Conservation (phyloP, 768 basidiomycete genomes). For the Russula virescens region DNA sequence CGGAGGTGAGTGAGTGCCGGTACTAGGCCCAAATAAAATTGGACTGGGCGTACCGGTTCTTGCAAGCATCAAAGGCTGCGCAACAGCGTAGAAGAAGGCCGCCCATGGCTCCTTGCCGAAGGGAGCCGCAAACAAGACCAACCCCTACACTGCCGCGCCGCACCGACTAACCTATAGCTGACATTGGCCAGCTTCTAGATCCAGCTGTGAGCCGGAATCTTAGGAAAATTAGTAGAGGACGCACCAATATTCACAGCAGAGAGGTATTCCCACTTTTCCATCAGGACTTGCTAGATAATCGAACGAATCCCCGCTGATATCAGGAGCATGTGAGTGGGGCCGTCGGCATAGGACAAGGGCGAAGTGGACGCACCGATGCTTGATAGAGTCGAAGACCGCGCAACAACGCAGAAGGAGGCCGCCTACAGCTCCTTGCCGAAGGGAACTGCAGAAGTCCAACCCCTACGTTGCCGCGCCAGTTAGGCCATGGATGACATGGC, state of each 20-base stretch:
- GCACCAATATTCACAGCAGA: too few relatives aligned
- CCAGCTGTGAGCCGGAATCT: too few relatives aligned
- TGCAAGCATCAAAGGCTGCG: too few relatives aligned
- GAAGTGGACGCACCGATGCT: neutral
- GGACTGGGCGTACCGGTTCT: neutral
- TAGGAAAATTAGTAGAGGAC: too few relatives aligned
- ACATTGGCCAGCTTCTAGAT: too few relatives aligned
- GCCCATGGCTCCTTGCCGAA: too few relatives aligned
- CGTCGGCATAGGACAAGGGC: neutral
- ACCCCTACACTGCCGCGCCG: too few relatives aligned
- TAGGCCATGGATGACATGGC: neutral
- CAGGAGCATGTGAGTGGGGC: neutral
- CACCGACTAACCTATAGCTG: too few relatives aligned
- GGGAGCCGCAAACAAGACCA: too few relatives aligned
- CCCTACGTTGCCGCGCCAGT: conserved; percentile 2
- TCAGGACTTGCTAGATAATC: too few relatives aligned
- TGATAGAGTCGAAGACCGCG: neutral
- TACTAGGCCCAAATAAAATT: neutral
- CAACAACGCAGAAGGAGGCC: conserved; percentile 9
- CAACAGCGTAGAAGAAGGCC: too few relatives aligned
- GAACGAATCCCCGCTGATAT: neutral
- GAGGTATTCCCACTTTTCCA: too few relatives aligned
- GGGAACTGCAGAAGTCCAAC: conserved; percentile 7
- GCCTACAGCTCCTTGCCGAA: conserved; percentile 18
- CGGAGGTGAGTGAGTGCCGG: neutral